Evolutionary conservation across 129 eudicot genomes (phyloP), one percentile per base, ranked within the genome.

Genomic region (Arctium lappa): DNA sequence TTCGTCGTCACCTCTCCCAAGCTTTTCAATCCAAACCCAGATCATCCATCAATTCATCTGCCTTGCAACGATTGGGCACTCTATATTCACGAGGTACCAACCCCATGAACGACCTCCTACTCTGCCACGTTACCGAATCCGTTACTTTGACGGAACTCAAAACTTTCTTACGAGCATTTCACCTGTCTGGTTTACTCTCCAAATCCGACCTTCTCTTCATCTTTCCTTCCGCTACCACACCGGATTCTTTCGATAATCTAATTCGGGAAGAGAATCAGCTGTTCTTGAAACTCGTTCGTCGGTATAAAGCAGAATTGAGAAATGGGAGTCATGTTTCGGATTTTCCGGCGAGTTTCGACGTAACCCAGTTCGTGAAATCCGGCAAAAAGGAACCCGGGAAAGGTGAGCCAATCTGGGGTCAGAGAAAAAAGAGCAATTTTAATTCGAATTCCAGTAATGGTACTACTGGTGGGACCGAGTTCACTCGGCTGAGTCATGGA

Each of bases 321-420:
- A 79, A 73, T 66, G 66, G 29, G 78, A 74, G 71, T 5, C 16
- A 27, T 8, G 16, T 29, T 13, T 39, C 40, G 5, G 76, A 79
- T 39, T 72, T 68, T 15, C n/a, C 66, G 75, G 86, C 83, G 79
- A 81, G 91, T 77, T 86, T 90, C 30, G 90, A 88, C 70, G 74
- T 78, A 77, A 71, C 84, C 77, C 94, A 88, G 83, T 89, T 92
- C 79, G 9, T 78, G 81, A 89, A 86, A 79, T 18, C 81, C 22
- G 82, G 86, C 15, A 85, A 88, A 74, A 65, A 68, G 72, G 89
- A 72, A 73, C 73, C 70, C 50, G 94, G 81, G 4, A 83, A 80
- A 27, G 85, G 75, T n/a, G 97, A 92, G 71, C 75, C 97, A 0
- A 86, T 95, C 37, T 95, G 97, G 98, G 98, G 98, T 13, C 72